These are phyloP conservation scores for Irpex rosettiformis DNA, from an alignment of 1,284 basidiomycete genomes.

Conservation along the genomic window DNA sequence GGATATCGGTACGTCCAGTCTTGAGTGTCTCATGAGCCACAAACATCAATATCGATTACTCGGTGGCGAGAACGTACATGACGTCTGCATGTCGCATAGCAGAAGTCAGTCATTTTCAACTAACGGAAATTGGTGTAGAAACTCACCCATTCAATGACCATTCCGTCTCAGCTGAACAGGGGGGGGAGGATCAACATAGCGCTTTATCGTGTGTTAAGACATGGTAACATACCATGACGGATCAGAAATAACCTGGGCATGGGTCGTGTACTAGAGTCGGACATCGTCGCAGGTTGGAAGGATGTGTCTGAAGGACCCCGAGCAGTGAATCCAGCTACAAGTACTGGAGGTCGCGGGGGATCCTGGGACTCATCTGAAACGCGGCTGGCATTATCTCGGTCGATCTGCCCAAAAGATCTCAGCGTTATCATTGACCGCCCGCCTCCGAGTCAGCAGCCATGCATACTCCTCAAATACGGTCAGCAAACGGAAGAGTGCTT, in stretches of 20 bases:
- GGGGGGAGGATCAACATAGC: not conserved
- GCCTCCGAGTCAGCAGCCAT: too few species aligned
- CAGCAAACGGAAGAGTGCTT: too few species aligned
- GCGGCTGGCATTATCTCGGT: too few species aligned
- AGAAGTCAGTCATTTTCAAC: not conserved
- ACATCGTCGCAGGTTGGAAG: slow-evolving; percentile 6
- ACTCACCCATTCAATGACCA: slow-evolving; percentile 86
- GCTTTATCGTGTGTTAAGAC: not conserved
- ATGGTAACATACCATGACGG: slow-evolving; percentile 57
- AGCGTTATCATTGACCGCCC: too few species aligned
- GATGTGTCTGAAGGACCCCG: not conserved
- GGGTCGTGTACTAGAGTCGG: slow-evolving; percentile 35
- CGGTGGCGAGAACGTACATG: slow-evolving; percentile 48
- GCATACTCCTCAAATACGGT: too few species aligned
- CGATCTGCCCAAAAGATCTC: too few species aligned
- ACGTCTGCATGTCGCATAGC: slow-evolving; percentile 41
- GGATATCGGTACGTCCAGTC: slow-evolving; percentile 89
- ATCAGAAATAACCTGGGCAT: slow-evolving; percentile 76
- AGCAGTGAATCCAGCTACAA: not conserved
- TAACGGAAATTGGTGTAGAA: slow-evolving; percentile 7
- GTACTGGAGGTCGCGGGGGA: not conserved
- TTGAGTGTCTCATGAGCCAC: slow-evolving; percentile 27
- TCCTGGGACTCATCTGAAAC: too few species aligned
- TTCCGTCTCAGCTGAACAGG: slow-evolving; percentile 77
- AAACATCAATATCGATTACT: not conserved